Conservation (phyloP, 2,329 filamentous ascomycete genomes). For the Cordyceps javanica region DNA sequence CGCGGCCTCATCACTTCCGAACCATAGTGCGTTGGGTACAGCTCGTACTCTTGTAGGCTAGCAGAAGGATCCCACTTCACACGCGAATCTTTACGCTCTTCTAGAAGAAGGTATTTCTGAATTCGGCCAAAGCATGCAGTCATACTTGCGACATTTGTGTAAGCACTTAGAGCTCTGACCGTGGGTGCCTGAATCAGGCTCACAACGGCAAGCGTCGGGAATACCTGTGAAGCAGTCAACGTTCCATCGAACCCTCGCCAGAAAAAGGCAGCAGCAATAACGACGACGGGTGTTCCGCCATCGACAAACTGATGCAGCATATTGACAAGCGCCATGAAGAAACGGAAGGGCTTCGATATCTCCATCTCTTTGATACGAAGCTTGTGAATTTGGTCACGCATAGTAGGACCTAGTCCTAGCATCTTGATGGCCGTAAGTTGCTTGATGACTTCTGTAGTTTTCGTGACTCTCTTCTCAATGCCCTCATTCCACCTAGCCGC, state of each 20-base stretch:
- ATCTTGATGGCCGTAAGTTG: slow-evolving; percentile 7
- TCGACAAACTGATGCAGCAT: background rate
- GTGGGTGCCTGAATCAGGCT: background rate
- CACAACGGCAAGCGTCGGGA: background rate
- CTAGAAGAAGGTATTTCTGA: background rate
- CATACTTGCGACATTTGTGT: background rate
- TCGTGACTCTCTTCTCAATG: background rate
- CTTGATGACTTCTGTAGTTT: background rate
- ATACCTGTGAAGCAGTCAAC: background rate
- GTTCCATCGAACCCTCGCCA: background rate
- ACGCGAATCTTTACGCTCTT: background rate
- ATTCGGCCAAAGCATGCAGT: background rate
- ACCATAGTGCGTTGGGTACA: background rate
- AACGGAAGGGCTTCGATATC: background rate
- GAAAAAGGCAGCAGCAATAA: background rate
- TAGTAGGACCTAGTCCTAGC: background rate
- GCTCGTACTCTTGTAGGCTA: background rate
- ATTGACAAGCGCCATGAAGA: background rate
- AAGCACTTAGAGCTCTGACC: background rate
- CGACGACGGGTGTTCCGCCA: background rate
- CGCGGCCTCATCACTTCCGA: background rate
- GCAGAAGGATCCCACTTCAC: background rate
- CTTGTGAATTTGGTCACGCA: background rate
- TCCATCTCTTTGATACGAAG: background rate
- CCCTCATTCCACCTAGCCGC: background rate